A percentile compares a stretch with the other conserved stretches of the same genome.
These are phyloP conservation scores for Pythium catenulatum DNA, from an alignment of 352 stramenopile genomes.

Conservation along the genomic window DNA sequence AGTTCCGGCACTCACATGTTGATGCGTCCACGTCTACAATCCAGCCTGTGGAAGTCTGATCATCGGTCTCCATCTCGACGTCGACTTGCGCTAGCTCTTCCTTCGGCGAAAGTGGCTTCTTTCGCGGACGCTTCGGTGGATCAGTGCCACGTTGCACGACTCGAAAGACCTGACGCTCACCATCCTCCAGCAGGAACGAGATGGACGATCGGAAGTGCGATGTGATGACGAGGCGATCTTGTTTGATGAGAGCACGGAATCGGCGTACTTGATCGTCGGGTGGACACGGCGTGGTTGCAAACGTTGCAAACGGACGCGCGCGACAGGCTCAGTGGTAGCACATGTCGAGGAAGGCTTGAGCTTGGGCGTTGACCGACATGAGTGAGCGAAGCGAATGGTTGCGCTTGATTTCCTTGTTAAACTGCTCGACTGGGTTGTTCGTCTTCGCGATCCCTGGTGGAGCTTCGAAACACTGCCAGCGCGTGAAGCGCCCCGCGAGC, in stretches of 20 bases:
- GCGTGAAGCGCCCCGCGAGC: not conserved
- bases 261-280: not conserved
- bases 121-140: not conserved
- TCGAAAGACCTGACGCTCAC: not conserved
- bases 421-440: not conserved
- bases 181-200: not conserved
- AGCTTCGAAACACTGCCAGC: not conserved
- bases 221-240: not conserved
- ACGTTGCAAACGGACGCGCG: not conserved
- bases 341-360: not conserved
- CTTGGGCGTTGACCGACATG: not conserved
- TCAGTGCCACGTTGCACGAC: not conserved
- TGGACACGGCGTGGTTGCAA: not conserved
- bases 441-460: not conserved
- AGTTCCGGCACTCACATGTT: conserved; percentile 9
- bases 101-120: not conserved
- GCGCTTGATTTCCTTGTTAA: not conserved
- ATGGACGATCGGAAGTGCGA: too few relatives aligned
- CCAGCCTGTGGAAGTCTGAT: conserved; percentile 3
- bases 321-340: not conserved
- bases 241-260: too few relatives aligned
- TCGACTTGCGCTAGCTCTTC: not conserved
- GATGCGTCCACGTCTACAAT: not conserved
- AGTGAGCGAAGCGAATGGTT: not conserved
- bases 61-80: not conserved